A percentile compares a stretch with the other conserved stretches of the same genome.
Conservation (phyloP, 176 grass and related monocot species). For the Eleusine indica region DNA sequence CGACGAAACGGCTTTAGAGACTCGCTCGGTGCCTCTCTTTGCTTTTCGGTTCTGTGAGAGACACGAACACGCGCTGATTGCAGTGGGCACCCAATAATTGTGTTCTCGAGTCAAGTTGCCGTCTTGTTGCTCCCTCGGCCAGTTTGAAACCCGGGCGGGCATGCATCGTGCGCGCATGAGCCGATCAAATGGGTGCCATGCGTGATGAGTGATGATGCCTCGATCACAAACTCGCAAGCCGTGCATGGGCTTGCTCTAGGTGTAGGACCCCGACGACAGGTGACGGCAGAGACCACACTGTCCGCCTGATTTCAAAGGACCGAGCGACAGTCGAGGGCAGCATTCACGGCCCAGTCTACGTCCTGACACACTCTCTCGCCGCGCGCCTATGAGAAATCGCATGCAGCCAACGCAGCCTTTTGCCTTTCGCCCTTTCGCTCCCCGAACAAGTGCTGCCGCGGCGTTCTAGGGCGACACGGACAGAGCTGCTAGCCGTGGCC, state of each 20-base stretch:
- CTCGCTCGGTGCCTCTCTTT: background rate
- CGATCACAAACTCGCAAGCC: background rate
- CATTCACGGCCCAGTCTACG: constrained; percentile 4
- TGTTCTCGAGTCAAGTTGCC: background rate
- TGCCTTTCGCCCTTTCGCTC: background rate
- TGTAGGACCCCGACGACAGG: background rate
- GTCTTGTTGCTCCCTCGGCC: no score
- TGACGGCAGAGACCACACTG: background rate
- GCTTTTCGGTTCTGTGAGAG: background rate
- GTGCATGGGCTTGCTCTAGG: background rate
- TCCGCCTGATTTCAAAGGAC: constrained; percentile 35
- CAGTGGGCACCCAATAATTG: background rate
- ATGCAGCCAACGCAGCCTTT: constrained; percentile 4
- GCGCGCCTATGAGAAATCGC: background rate
- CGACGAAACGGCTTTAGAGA: background rate
- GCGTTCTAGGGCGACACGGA: background rate
- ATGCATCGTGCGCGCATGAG: background rate
- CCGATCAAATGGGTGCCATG: background rate
- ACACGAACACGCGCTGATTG: background rate
- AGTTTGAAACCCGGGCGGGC: background rate
- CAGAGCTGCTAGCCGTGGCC: background rate
- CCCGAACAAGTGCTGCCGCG: constrained; percentile 1
- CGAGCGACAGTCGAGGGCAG: constrained; percentile 18
- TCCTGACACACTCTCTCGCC: constrained; percentile 8
- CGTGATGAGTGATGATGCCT: background rate